A percentile compares a stretch with the other conserved stretches of the same genome.
Conservation (phyloP, 306 rosid genomes). For the Cucumis hystrix region DNA sequence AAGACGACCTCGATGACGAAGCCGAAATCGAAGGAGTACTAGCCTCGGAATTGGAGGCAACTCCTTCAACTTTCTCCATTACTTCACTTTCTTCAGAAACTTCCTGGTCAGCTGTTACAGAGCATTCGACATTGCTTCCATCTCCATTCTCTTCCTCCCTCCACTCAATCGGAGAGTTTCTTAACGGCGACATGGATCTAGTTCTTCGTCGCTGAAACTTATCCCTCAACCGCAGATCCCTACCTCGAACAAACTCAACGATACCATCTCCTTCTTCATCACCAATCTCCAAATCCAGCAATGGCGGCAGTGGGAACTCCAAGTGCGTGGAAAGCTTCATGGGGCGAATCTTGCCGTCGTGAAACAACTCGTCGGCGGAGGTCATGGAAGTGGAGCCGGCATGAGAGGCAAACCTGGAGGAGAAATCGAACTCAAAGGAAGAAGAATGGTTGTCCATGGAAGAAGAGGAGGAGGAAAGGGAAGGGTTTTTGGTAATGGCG, state of each 20-base stretch:
- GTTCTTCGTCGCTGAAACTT: conserved; percentile 46
- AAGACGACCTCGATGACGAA: conserved; percentile 21
- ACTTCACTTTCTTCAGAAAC: neutral
- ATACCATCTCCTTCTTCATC: conserved; percentile 11
- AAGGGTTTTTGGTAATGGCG: conserved; percentile 14
- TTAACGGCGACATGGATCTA: conserved; percentile 68
- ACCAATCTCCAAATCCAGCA: conserved; percentile 39
- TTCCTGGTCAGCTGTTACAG: neutral
- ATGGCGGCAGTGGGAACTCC: conserved; percentile 40
- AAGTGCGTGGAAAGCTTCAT: conserved; percentile 60
- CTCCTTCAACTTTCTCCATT: neutral
- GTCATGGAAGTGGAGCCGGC: conserved; percentile 26
- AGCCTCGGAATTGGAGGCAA: neutral
- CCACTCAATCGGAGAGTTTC: conserved; percentile 34
- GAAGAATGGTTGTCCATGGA: conserved; percentile 4
- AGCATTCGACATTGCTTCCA: neutral
- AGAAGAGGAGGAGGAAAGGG: conserved; percentile 7
- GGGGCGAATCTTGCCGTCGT: conserved; percentile 71
- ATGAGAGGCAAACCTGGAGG: conserved; percentile 29
- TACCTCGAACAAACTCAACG: conserved; percentile 25
- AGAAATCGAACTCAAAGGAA: conserved; percentile 58
- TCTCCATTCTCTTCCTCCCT: conserved; percentile 23
- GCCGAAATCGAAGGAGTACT: conserved; percentile 12
- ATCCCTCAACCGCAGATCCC: conserved; percentile 50
- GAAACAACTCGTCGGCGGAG: conserved; percentile 59